Base-by-base conservation (phyloP, 129 eudicot species). In the Silybum marianum region DNA sequence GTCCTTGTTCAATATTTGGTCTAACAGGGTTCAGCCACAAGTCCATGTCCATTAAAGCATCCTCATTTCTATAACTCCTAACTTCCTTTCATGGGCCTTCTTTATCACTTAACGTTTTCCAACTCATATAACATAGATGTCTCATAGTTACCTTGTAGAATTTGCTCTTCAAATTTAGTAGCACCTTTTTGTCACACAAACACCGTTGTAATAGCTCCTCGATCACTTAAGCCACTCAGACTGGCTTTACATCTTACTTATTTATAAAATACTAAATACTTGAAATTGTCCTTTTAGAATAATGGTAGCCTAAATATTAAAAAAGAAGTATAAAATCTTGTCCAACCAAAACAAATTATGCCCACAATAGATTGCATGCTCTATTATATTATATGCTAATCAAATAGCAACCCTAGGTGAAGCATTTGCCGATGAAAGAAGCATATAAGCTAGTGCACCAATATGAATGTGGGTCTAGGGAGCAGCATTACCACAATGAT, bases 381-480 rank as follows among this genome's bases (percentile, higher is more conserved):
- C 16, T 83, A 58, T 76, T 63, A 24, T 83, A 83, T 77, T 77
- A 83, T 77, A 77, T 77, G 78, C 58, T 58, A 71, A 83, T 60
- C 72, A 39, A 71, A 71, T 71, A 28, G 39, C 78, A 58, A 77
- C 82, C 77, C 74, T 39, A 76, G 65, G 77, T 70, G 30, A 76
- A 82, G 77, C 78, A 30, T 83, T 77, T 38, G 71, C 80, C 38
- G 44, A 39, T 74, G 80, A 75, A 82, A 75, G 14, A 82, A 75
- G 86, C 73, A 76, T 82, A 71, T 58, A 39, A 72, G 79, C 63
- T 77, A 71, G 82, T 71, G 86, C 82, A 83, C 86, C 78, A 80
- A 54, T 54, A 78, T 26, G 77, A 79, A 77, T 74, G 80, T 81
- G 80, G 66, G 60, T 23, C 51, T 68, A 44, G 40, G 58, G 72